phyloP scores from a whole-genome alignment of 169 alveolate species.

The Babesia caballi region DNA sequence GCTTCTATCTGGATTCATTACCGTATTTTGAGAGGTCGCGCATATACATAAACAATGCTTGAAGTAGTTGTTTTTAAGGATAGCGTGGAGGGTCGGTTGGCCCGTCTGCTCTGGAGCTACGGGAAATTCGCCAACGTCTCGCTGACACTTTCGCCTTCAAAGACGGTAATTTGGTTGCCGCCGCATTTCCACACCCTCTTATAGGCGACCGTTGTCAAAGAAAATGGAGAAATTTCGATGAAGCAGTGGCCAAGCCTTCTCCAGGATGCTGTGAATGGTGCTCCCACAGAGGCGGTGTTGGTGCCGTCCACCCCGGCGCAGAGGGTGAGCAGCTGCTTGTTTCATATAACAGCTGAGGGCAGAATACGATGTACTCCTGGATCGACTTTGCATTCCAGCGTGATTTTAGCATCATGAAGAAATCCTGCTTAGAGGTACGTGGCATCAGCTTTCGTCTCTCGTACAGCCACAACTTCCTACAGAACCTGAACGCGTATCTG shows the following conservation, averaged over 20 bases:
- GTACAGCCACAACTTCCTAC: background rate
- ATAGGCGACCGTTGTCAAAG: constrained; percentile 5
- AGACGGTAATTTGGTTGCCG: background rate
- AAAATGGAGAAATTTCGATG: constrained; percentile 14
- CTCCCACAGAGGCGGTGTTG: constrained; percentile 28
- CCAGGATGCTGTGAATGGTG: constrained; percentile 11
- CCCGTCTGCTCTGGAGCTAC: constrained; percentile 29
- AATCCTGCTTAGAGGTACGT: constrained; percentile 34
- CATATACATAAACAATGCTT: constrained; percentile 9
- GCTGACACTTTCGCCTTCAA: constrained; percentile 1
- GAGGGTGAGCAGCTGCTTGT: background rate
- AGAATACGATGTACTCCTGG: constrained; percentile 50
- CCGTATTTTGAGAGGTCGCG: too few relatives aligned
- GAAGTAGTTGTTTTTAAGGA: constrained; percentile 22
- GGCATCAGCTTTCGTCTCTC: background rate
- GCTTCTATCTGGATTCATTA: background rate
- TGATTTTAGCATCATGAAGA: constrained; percentile 29
- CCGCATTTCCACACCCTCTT: background rate
- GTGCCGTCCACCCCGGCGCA: constrained; percentile 30
- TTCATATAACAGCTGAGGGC: background rate
- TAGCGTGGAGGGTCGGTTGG: constrained; percentile 30
- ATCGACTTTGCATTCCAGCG: constrained; percentile 53
- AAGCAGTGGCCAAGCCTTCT: constrained; percentile 43
- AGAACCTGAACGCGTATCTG: constrained; percentile 43
- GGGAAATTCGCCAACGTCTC: constrained; percentile 16